A percentile compares a stretch with the other conserved stretches of the same genome.
These are phyloP conservation scores for Yamadazyma philogaea DNA, from an alignment of 805 yeast genomes.

Conservation along the genomic window DNA sequence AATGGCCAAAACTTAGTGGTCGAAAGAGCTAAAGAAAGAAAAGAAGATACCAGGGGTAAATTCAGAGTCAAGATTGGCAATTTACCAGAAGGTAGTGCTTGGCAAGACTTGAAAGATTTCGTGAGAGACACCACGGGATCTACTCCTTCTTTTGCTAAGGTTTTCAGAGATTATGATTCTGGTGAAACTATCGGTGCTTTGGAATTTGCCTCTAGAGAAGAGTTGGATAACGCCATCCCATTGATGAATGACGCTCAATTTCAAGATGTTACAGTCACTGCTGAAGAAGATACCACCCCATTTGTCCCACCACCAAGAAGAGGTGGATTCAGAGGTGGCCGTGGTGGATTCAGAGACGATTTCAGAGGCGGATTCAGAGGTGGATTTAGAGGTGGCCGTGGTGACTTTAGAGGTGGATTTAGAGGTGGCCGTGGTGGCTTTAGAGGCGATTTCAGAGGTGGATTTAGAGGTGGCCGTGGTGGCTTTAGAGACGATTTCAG, in stretches of 20 bases:
- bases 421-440: conserved; percentile 37
- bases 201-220: conserved; percentile 65
- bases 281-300: conserved; percentile 75
- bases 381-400: conserved; percentile 28
- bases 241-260: conserved; percentile 68
- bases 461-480: conserved; percentile 29
- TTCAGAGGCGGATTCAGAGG: conserved; percentile 40
- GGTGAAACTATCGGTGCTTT: conserved; percentile 48
- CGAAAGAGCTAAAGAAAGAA: conserved; percentile 55
- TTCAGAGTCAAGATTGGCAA: conserved; percentile 66
- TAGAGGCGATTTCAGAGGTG: conserved; percentile 36
- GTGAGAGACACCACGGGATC: conserved; percentile 70
- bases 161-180: conserved; percentile 48
- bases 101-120: conserved; percentile 90
- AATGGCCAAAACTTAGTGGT: conserved; percentile 50
- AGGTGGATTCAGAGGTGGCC: conserved; percentile 19
- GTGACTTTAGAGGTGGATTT: conserved; percentile 31
- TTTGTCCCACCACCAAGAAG: conserved; percentile 51
- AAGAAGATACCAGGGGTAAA: conserved; percentile 65
- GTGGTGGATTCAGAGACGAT: conserved; percentile 30
- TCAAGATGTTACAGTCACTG: conserved; percentile 65
- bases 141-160: conserved; percentile 59
- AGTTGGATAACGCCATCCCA: conserved; percentile 69
- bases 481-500: conserved; percentile 26
- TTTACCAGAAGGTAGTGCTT: conserved; percentile 72